Evolutionary conservation across 495 filamentous ascomycete species (phyloP).

Genomic region (Podospora pseudopauciseta): DNA sequence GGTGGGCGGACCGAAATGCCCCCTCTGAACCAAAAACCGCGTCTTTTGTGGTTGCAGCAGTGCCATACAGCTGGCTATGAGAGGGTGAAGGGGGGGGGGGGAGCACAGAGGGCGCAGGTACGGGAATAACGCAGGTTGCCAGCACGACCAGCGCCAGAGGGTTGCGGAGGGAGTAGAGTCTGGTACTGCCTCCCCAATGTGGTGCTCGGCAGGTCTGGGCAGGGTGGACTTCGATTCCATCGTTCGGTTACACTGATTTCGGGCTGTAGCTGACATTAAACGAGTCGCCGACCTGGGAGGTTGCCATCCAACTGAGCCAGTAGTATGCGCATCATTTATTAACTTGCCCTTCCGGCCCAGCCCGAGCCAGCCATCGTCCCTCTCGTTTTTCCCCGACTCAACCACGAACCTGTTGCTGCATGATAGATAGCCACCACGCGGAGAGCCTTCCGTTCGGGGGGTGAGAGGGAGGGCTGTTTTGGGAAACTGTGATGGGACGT

Average conservation of each 20-base stretch:
- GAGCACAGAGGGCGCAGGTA: constrained; percentile 1
- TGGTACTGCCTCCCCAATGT: constrained; percentile 6
- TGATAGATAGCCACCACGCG: background rate
- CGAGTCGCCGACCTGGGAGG: constrained; percentile 24
- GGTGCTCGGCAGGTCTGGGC: constrained; percentile 9
- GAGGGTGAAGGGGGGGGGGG: background rate
- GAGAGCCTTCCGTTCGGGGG: constrained; percentile 2
- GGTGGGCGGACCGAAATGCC: constrained; percentile 9
- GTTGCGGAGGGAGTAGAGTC: background rate
- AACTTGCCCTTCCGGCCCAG: constrained; percentile 8
- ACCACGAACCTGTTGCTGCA: constrained; percentile 11
- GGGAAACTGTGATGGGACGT: background rate
- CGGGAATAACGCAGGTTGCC: constrained; percentile 1
- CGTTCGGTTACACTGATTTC: constrained; percentile 23
- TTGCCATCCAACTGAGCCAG: constrained; percentile 16
- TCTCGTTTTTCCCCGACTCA: constrained; percentile 13
- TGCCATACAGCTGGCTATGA: constrained; percentile 2
- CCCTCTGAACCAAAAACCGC: background rate
- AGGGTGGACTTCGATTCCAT: constrained; percentile 14
- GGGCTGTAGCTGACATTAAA: constrained; percentile 11
- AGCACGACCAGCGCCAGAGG: background rate
- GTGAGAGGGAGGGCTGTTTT: background rate
- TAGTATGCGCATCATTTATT: constrained; percentile 25
- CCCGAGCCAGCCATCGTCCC: constrained; percentile 3
- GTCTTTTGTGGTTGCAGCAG: constrained; percentile 10